Conservation (phyloP, 768 basidiomycete species). For the Boletus pseudopeckii region DNA sequence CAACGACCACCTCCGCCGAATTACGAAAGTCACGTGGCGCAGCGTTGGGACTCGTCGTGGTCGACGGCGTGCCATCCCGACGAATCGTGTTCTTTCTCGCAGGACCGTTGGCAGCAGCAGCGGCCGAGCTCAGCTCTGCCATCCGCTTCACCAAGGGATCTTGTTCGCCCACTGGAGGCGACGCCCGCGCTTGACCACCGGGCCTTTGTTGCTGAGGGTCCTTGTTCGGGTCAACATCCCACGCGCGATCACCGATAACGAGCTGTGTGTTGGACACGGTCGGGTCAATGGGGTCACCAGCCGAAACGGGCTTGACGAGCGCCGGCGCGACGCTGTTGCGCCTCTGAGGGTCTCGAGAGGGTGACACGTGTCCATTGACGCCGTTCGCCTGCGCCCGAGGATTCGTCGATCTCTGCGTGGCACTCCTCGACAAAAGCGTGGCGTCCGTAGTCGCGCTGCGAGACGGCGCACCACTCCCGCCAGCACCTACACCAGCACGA, state of each 20-base stretch:
- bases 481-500: conserved; percentile 68
- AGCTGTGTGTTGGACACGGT: conserved; percentile 60
- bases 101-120: conserved; percentile 19
- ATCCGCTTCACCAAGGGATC: conserved; percentile 70
- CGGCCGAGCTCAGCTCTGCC: conserved; percentile 45
- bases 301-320: conserved; percentile 33
- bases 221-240: conserved; percentile 59
- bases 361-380: conserved; percentile 30
- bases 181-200: conserved; percentile 15
- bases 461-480: conserved; percentile 40
- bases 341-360: conserved; percentile 22
- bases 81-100: conserved; percentile 24
- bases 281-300: conserved; percentile 58
- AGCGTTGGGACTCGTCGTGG: conserved; percentile 10
- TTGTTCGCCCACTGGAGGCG: conserved; percentile 37
- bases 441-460: conserved; percentile 34
- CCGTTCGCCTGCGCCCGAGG: conserved; percentile 32
- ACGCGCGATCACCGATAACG: conserved; percentile 60
- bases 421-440: conserved; percentile 27
- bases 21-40: conserved; percentile 60
- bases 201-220: conserved; percentile 54
- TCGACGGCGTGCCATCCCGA: conserved; percentile 26
- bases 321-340: conserved; percentile 26
- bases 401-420: conserved; percentile 29
- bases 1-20: conserved; percentile 77